Percentiles rank a stretch among this genome's conserved stretches.
Conservation (phyloP, 2,329 filamentous ascomycete species). For the Aspergillus ochraceoroseus region DNA sequence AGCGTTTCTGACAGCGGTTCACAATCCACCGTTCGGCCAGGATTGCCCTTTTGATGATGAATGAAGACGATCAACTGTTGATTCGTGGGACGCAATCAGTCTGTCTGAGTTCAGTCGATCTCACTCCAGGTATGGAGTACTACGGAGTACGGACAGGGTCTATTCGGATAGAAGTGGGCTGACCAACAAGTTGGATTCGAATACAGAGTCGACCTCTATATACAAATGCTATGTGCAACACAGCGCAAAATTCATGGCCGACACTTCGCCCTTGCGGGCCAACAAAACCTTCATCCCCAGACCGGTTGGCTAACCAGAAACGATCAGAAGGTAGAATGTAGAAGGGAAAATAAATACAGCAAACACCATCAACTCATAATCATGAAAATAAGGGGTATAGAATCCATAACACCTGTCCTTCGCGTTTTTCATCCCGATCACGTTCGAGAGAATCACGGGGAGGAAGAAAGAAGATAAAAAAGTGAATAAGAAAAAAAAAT, state of each 20-base stretch:
- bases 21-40: neutral
- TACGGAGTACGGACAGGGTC: slow-evolving; percentile 1
- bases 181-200: slow-evolving; percentile 12
- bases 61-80: too few species aligned
- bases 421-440: slow-evolving; percentile 7
- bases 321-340: slow-evolving; percentile 21
- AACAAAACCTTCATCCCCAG: slow-evolving; percentile 2
- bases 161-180: too few species aligned
- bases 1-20: slow-evolving; percentile 3
- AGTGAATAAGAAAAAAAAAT: slow-evolving; percentile 17
- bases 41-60: too few species aligned
- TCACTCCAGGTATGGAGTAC: too few species aligned
- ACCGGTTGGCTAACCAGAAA: slow-evolving; percentile 16
- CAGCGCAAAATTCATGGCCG: slow-evolving; percentile 8
- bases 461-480: slow-evolving; percentile 21
- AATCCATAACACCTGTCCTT: slow-evolving; percentile 22
- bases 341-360: slow-evolving; percentile 20
- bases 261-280: slow-evolving; percentile 1
- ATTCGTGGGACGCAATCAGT: too few species aligned
- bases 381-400: slow-evolving; percentile 33
- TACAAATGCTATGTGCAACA: slow-evolving; percentile 10
- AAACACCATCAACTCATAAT: slow-evolving; percentile 33
- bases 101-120: too few species aligned
- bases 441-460: slow-evolving; percentile 6
- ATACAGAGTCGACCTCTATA: slow-evolving; percentile 13